Evolutionary conservation across 2,329 filamentous ascomycete species (phyloP).

Genomic region (Chrysoporthe puriensis): DNA sequence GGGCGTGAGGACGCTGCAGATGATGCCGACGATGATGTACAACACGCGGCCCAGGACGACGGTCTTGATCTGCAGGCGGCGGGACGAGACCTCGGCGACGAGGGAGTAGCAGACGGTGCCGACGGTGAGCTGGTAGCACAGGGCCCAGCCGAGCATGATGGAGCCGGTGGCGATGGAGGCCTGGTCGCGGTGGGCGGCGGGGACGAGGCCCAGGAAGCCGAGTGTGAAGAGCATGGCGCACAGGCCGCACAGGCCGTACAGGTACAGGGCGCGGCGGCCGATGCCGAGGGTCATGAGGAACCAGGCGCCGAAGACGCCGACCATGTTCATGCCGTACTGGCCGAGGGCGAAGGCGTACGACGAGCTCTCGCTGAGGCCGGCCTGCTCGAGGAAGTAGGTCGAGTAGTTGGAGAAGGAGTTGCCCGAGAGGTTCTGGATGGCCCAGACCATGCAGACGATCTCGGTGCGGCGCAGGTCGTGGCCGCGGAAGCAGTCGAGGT

Average conservation of each 20-base stretch:
- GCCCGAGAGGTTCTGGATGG: conserved; percentile 65
- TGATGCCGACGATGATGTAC: conserved; percentile 80
- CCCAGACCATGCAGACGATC: conserved; percentile 67
- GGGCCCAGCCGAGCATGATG: conserved; percentile 82
- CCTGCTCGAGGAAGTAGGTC: conserved; percentile 65
- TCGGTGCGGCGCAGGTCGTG: conserved; percentile 78
- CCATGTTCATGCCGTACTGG: conserved; percentile 74
- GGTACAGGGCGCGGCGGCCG: conserved; percentile 75
- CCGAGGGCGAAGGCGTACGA: conserved; percentile 66
- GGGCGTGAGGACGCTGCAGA: conserved; percentile 80
- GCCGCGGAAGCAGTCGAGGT: conserved; percentile 83
- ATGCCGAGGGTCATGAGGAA: conserved; percentile 74
- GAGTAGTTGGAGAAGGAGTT: conserved; percentile 69
- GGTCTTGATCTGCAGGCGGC: conserved; percentile 87
- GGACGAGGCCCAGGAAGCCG: conserved; percentile 80
- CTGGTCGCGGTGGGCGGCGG: conserved; percentile 58
- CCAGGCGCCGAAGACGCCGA: conserved; percentile 82
- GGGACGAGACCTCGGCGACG: conserved; percentile 81
- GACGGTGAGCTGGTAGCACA: conserved; percentile 84
- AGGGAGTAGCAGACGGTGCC: conserved; percentile 90
- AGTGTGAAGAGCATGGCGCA: conserved; percentile 79
- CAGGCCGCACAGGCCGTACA: conserved; percentile 74
- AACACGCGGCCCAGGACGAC: conserved; percentile 82
- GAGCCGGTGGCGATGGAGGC: conserved; percentile 78
- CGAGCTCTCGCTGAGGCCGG: conserved; percentile 55